phyloP scores from a whole-genome alignment of 192 early-diverging fungal species.

The Radiomyces spectabilis region DNA sequence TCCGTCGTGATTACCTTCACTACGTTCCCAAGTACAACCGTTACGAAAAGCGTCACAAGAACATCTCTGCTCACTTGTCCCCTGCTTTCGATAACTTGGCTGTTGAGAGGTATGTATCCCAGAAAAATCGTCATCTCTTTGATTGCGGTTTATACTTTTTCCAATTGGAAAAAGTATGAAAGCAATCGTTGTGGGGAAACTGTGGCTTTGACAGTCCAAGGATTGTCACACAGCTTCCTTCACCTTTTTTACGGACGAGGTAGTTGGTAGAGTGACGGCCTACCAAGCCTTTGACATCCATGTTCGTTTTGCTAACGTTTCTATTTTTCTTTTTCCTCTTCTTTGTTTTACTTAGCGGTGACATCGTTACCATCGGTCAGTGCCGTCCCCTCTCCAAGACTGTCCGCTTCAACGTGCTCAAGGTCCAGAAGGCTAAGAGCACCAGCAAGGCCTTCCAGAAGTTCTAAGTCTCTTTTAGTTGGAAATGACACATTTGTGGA shows the following conservation, averaged over 20 bases:
- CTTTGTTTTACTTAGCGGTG: constrained; percentile 52
- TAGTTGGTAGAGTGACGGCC: constrained; percentile 37
- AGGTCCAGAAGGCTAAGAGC: constrained; percentile 85
- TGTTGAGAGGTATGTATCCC: constrained; percentile 37
- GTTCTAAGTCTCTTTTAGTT: too few species aligned
- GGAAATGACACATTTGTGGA: too few species aligned
- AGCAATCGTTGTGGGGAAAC: too few species aligned
- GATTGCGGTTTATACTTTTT: too few species aligned
- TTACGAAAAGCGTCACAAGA: constrained; percentile 99
- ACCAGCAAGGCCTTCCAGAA: constrained; percentile 81
- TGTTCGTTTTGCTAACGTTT: too few species aligned
- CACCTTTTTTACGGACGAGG: too few species aligned
- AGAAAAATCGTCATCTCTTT: too few species aligned
- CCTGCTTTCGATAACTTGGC: constrained; percentile 88
- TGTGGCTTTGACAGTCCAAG: too few species aligned
- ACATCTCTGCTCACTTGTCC: constrained; percentile 93
- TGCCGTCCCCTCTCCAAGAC: constrained; percentile 99
- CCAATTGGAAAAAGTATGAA: too few species aligned
- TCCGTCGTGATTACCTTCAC: constrained; percentile 99
- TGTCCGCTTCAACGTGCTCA: constrained; percentile 99
- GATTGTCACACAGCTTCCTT: too few species aligned
- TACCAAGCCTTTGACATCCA: constrained; percentile 30
- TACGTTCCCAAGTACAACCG: constrained; percentile 99
- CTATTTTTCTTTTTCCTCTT: too few species aligned
- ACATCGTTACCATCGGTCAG: constrained; percentile 96